These are phyloP conservation scores for Irpex sp. DNA, from an alignment of 1,284 basidiomycete species.

Conservation along the genomic window DNA sequence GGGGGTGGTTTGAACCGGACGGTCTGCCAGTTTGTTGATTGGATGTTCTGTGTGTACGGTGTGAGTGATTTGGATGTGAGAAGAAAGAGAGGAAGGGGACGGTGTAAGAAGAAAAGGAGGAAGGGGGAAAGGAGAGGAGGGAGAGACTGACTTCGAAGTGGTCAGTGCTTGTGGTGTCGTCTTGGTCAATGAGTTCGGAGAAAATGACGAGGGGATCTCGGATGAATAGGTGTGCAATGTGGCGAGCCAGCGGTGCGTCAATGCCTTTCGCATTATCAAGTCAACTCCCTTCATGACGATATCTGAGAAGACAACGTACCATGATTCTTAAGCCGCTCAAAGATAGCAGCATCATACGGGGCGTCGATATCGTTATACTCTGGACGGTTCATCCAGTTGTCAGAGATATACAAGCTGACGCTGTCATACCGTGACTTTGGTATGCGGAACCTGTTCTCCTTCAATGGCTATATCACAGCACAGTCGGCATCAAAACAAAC, in stretches of 20 bases:
- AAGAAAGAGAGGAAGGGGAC: no score
- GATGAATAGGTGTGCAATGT: slow-evolving; percentile 95
- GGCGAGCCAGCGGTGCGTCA: slow-evolving; percentile 85
- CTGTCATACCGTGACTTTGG: slow-evolving; percentile 98
- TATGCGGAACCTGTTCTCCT: slow-evolving; percentile 72
- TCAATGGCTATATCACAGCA: slow-evolving; percentile 57
- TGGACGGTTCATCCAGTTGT: slow-evolving; percentile 81
- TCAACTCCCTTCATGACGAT: no score
- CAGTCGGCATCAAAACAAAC: background rate
- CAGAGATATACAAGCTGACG: slow-evolving; percentile 92
- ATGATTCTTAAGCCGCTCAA: slow-evolving; percentile 65
- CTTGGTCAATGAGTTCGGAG: slow-evolving; percentile 90
- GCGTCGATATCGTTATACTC: slow-evolving; percentile 91
- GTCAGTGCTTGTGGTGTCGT: slow-evolving; percentile 84
- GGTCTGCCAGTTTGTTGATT: slow-evolving; percentile 99
- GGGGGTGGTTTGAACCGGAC: slow-evolving; percentile 98
- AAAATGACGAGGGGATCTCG: slow-evolving; percentile 97
- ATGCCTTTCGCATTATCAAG: slow-evolving; percentile 56
- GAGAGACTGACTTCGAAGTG: slow-evolving; percentile 81
- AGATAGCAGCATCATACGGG: slow-evolving; percentile 78
- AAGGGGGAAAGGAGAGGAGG: no score
- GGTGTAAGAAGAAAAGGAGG: no score
- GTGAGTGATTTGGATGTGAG: slow-evolving; percentile 9
- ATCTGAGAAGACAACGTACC: slow-evolving; percentile 45
- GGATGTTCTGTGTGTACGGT: slow-evolving; percentile 70